Evolutionary conservation across 225 moss, liverwort and hornwort genomes (phyloP).

Genomic region (Takakia lepidozioides): DNA sequence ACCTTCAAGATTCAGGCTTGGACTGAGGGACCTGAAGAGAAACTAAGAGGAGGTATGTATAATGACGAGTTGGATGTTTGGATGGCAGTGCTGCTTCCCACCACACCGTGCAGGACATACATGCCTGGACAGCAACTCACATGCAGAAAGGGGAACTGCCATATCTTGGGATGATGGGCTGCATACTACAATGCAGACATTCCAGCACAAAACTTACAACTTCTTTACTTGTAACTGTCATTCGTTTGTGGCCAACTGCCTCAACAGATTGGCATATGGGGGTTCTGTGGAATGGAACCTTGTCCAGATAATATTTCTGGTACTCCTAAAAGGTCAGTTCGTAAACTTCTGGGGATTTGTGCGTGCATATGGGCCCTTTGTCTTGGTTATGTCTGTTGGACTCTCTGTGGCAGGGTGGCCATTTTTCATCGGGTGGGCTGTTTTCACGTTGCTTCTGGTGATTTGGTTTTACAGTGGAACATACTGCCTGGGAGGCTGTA

Average conservation of each 20-base stretch:
- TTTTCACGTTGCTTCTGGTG: constrained; percentile 48
- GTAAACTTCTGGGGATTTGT: constrained; percentile 41
- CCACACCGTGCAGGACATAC: constrained; percentile 37
- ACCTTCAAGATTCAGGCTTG: no score
- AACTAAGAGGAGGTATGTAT: no score
- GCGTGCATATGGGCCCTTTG: constrained; percentile 64
- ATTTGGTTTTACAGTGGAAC: constrained; percentile 67
- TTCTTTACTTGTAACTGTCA: constrained; percentile 97
- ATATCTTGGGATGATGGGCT: constrained; percentile 88
- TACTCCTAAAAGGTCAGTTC: constrained; percentile 59
- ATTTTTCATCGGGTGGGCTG: constrained; percentile 80
- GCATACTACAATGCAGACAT: constrained; percentile 56
- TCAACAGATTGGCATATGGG: constrained; percentile 82
- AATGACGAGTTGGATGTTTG: constrained; percentile 3
- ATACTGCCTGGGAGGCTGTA: constrained; percentile 41
- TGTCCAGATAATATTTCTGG: constrained; percentile 53
- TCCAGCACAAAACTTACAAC: constrained; percentile 66
- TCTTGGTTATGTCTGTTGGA: constrained; percentile 59
- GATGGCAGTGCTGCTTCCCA: constrained; percentile 82
- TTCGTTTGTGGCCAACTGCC: constrained; percentile 81
- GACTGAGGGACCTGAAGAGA: no score
- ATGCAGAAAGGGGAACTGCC: constrained; percentile 57
- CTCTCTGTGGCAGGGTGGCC: constrained; percentile 62
- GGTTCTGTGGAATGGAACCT: constrained; percentile 79
- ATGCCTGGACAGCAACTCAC: constrained; percentile 45